Evolutionary conservation across 2,329 filamentous ascomycete species (phyloP).

Genomic region (Colletotrichum sublineola): DNA sequence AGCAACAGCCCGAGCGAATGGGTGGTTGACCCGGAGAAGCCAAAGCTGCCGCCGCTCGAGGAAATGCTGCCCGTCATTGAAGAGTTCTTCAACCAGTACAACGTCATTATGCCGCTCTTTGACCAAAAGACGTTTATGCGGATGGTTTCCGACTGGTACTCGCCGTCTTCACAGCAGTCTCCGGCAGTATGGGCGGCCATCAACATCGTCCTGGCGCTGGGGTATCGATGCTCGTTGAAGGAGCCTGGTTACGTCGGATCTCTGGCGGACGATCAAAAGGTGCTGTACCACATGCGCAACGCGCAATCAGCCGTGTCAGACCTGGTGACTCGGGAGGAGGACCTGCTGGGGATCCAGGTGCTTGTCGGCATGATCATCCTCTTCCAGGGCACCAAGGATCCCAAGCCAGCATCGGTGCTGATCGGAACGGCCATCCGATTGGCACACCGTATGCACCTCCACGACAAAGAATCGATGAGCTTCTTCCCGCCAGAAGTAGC

Average conservation of each 20-base stretch:
- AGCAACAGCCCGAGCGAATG: slow-evolving; percentile 31
- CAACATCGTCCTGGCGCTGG: slow-evolving; percentile 55
- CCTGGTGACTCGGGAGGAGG: slow-evolving; percentile 54
- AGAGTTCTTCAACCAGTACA: slow-evolving; percentile 54
- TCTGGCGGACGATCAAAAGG: slow-evolving; percentile 37
- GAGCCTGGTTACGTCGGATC: slow-evolving; percentile 44
- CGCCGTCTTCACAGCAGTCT: slow-evolving; percentile 40
- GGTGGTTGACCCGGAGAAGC: slow-evolving; percentile 39
- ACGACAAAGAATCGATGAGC: slow-evolving; percentile 47
- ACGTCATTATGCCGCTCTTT: slow-evolving; percentile 55
- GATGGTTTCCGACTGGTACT: slow-evolving; percentile 54
- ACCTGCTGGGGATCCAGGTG: slow-evolving; percentile 55
- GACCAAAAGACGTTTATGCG: slow-evolving; percentile 53
- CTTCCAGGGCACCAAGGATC: slow-evolving; percentile 54
- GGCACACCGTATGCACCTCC: slow-evolving; percentile 53
- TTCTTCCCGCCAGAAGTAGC: slow-evolving; percentile 48
- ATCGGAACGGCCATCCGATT: slow-evolving; percentile 56
- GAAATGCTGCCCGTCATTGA: slow-evolving; percentile 54
- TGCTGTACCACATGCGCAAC: slow-evolving; percentile 52
- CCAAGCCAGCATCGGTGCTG: slow-evolving; percentile 54
- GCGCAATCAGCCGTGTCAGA: slow-evolving; percentile 56
- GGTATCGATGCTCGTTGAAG: slow-evolving; percentile 46
- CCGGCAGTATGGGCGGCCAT: slow-evolving; percentile 53
- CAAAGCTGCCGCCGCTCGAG: slow-evolving; percentile 50
- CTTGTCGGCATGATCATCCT: slow-evolving; percentile 55